Conservation (phyloP, 495 filamentous ascomycete genomes). For the Penicillium antarcticum region DNA sequence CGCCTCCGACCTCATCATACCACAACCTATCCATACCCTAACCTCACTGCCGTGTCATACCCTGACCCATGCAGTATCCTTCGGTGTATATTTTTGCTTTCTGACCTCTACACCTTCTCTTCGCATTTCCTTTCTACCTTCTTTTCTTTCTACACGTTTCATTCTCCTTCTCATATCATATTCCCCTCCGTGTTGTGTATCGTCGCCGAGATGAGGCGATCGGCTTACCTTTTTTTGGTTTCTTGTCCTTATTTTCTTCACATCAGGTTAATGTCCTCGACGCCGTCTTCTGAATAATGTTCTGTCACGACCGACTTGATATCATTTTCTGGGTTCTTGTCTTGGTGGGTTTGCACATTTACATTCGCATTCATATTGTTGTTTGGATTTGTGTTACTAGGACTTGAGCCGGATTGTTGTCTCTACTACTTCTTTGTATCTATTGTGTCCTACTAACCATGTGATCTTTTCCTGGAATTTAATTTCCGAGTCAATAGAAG, state of each 20-base stretch:
- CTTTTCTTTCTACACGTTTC: constrained; percentile 7
- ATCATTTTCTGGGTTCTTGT: background rate
- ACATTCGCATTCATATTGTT: too few species aligned
- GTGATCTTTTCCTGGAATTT: constrained; percentile 5
- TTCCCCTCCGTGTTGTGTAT: background rate
- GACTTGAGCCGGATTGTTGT: constrained; percentile 4
- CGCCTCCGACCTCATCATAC: background rate
- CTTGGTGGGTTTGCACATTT: constrained; percentile 4
- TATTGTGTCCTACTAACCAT: constrained; percentile 11
- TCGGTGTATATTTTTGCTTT: constrained; percentile 15
- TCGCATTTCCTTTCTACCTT: background rate
- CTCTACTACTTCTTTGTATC: constrained; percentile 16
- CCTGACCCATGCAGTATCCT: constrained; percentile 3
- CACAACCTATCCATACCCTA: too few species aligned
- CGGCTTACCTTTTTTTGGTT: background rate
- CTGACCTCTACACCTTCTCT: background rate
- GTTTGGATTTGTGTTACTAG: background rate
- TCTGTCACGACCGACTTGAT: constrained; percentile 23
- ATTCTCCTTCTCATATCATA: background rate
- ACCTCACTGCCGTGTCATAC: constrained; percentile 4
- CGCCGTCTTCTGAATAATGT: constrained; percentile 24
- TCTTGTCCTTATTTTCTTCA: background rate
- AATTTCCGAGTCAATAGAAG: constrained; percentile 11
- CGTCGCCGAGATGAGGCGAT: constrained; percentile 11
- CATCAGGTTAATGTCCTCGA: constrained; percentile 17